Evolutionary conservation across 2,329 filamentous ascomycete species (phyloP), one percentile per base, ranked within the genome.

Genomic region (Clonostachys chloroleuca): DNA sequence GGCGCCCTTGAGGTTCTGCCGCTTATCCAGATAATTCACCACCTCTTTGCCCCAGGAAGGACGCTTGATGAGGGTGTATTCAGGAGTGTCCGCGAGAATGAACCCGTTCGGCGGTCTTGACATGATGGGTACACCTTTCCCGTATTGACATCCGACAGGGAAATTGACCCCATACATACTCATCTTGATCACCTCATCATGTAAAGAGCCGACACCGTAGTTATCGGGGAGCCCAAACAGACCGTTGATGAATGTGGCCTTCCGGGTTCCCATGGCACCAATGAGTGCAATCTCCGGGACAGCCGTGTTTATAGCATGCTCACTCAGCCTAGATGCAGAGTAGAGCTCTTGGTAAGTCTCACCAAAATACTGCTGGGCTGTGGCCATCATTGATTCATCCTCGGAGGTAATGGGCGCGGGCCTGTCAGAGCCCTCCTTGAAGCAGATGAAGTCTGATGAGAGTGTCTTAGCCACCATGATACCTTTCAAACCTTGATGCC

Each of bases 251-350:
- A 95, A 87, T 14, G 89, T 89, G 2, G 89, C 94, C 64, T 95
- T 95, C 59, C 90, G 90, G 40, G 91, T 89, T 61, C 95, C 95
- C 54, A 89, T 91, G 57, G 92, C 90, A 40, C 90, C 90, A 35
- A 95, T 81, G 41, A 95, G 78, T 60, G 89, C 86, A 44, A 95
- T 78, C 53, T 83, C 80, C 42, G 80, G 80, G 5, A 74, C 64
- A 51, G 69, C 67, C 24, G 70, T 70, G 60, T 82, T 82, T 55
- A 69, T 59, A 34, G 68, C 69, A 49, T 82, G 68, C 56, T 77
- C 58, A 46, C 72, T 68, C 51, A 80, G 72, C 41, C 59, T 55
- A 35, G 68, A 68, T 16, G 74, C 74, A 13, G 74, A 74, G 66
- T 78, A 80, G 52, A 81, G 67, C 52, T 78, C 24, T 10, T 30